phyloP scores from a whole-genome alignment of 331 rosid species.

The Phaseolus coccineus region DNA sequence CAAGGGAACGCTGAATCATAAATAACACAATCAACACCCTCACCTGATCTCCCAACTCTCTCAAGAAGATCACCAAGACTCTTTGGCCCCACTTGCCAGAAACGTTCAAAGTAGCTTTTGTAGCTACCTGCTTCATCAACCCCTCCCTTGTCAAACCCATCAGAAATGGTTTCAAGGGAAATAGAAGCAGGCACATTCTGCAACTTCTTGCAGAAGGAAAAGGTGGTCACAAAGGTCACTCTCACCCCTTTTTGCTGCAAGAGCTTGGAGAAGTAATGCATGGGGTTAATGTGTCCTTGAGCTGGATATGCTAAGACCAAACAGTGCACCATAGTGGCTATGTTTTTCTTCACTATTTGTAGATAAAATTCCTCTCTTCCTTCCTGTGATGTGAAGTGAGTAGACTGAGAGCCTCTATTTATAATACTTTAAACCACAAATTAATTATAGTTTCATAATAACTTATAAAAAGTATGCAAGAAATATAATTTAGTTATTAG shows the following conservation, averaged over 20 bases:
- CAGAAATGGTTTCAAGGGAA: constrained; percentile 51
- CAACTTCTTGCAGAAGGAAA: constrained; percentile 14
- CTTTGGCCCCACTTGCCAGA: constrained; percentile 43
- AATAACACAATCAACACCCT: constrained; percentile 52
- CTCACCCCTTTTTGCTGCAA: constrained; percentile 51
- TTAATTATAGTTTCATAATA: no score
- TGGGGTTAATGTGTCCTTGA: constrained; percentile 65
- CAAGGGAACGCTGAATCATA: constrained; percentile 49
- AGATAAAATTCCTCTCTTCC: neutral
- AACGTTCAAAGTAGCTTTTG: constrained; percentile 20
- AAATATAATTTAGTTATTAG: no score
- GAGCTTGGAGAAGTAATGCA: constrained; percentile 59
- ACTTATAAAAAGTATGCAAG: no score
- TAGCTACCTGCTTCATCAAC: neutral
- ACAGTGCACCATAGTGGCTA: constrained; percentile 34
- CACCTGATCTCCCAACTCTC: constrained; percentile 33
- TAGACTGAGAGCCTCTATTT: no score
- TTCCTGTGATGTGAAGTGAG: no score
- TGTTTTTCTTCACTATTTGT: neutral
- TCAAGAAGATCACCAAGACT: constrained; percentile 45
- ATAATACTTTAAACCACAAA: no score
- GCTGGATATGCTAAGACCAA: constrained; percentile 50
- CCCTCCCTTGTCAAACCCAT: constrained; percentile 54
- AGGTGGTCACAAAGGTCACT: constrained; percentile 50
- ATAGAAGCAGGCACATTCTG: neutral